A percentile compares a stretch with the other conserved stretches of the same genome.
Conservation (phyloP, 129 eudicot species). For the Kitagawia praeruptora region DNA sequence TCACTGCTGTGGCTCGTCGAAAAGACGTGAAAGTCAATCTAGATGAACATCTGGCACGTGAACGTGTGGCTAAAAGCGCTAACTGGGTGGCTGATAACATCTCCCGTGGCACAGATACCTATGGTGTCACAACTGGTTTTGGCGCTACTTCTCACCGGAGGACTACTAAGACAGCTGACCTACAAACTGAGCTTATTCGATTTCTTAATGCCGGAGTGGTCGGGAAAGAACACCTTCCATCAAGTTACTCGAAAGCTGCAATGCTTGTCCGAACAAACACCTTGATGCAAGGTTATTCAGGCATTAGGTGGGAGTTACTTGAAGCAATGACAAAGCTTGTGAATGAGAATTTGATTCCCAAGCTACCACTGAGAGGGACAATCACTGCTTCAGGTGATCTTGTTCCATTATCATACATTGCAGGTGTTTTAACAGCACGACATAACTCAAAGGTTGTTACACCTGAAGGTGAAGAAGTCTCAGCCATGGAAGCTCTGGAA, state of each 20-base stretch:
- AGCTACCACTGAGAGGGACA: slow-evolving; percentile 32
- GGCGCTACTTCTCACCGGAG: slow-evolving; percentile 5
- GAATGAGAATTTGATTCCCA: slow-evolving; percentile 20
- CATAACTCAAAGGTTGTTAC: slow-evolving; percentile 8
- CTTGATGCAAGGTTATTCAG: slow-evolving; percentile 11
- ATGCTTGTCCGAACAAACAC: slow-evolving; percentile 11
- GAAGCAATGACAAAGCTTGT: slow-evolving; percentile 9
- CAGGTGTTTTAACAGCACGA: slow-evolving; percentile 23
- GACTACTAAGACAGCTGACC: slow-evolving; percentile 5
- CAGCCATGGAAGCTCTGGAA: neutral
- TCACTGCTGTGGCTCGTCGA: slow-evolving; percentile 11
- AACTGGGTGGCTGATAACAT: slow-evolving; percentile 9
- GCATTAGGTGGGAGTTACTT: slow-evolving; percentile 6
- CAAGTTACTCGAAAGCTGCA: slow-evolving; percentile 12
- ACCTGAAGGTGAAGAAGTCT: slow-evolving; percentile 3
- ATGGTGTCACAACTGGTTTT: neutral
- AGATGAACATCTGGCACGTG: slow-evolving; percentile 1
- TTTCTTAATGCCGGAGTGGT: slow-evolving; percentile 9
- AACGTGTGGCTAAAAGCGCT: slow-evolving; percentile 11
- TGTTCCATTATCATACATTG: slow-evolving; percentile 38
- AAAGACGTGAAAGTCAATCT: slow-evolving; percentile 2
- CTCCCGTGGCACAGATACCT: neutral
- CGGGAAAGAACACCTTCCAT: neutral
- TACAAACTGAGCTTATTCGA: slow-evolving; percentile 7
- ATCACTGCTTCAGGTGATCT: slow-evolving; percentile 48